Evolutionary conservation across 176 grass and related monocot species (phyloP).

Genomic region (Eremochloa ophiuroides): DNA sequence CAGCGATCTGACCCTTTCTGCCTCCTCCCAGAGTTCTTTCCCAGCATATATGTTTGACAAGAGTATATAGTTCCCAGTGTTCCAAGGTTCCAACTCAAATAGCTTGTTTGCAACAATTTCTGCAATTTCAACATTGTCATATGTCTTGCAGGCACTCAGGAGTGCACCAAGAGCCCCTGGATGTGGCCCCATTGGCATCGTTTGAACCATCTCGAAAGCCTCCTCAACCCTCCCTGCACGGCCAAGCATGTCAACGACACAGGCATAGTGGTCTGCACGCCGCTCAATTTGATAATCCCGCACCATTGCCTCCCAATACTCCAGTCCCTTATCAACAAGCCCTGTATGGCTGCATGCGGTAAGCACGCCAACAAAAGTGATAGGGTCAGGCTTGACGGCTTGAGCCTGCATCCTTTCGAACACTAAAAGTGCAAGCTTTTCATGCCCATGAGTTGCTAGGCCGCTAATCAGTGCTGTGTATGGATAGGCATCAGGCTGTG

Average conservation of each 20-base stretch:
- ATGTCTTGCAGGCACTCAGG: constrained; percentile 70
- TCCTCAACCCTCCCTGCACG: constrained; percentile 64
- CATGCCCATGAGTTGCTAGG: constrained; percentile 68
- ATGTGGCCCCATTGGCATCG: constrained; percentile 62
- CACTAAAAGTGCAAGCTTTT: constrained; percentile 48
- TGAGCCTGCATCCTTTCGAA: constrained; percentile 59
- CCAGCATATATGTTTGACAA: constrained; percentile 69
- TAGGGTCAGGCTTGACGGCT: constrained; percentile 49
- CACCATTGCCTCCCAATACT: constrained; percentile 62
- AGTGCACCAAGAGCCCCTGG: constrained; percentile 67
- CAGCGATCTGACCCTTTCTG: constrained; percentile 49
- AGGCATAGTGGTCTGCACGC: constrained; percentile 53
- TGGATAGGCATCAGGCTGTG: constrained; percentile 55
- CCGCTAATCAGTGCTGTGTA: constrained; percentile 75
- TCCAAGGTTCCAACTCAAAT: constrained; percentile 67
- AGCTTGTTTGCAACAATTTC: constrained; percentile 63
- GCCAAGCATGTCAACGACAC: constrained; percentile 70
- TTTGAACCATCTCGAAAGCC: constrained; percentile 55
- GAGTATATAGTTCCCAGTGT: constrained; percentile 79
- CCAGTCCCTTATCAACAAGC: constrained; percentile 49
- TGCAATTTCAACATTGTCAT: constrained; percentile 66
- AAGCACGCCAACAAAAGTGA: constrained; percentile 71
- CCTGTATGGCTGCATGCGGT: constrained; percentile 77
- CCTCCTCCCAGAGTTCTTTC: constrained; percentile 60
- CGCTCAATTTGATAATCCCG: constrained; percentile 44